A percentile compares a stretch with the other conserved stretches of the same genome.
These are phyloP conservation scores for Henckelia pumila DNA, from an alignment of 257 asterid species.

Conservation along the genomic window DNA sequence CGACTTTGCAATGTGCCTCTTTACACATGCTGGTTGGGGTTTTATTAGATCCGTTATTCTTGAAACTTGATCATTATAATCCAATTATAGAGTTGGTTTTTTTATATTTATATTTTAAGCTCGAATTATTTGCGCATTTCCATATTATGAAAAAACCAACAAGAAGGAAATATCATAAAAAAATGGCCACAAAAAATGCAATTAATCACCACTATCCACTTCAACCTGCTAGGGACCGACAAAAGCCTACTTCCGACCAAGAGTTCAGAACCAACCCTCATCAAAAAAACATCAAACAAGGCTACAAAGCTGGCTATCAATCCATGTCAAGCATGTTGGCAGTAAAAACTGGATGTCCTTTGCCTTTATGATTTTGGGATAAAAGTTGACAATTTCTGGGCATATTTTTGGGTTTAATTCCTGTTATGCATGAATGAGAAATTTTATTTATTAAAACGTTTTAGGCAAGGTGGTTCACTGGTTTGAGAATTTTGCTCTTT, in stretches of 20 bases:
- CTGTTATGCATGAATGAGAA: too few relatives aligned
- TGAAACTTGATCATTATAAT: background rate
- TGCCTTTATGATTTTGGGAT: too few relatives aligned
- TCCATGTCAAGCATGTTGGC: conserved; percentile 45
- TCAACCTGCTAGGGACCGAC: conserved; percentile 22
- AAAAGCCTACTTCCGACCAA: conserved; percentile 15
- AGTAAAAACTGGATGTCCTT: too few relatives aligned
- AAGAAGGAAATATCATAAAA: background rate
- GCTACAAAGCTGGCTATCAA: conserved; percentile 49
- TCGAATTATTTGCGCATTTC: background rate
- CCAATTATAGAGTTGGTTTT: too few relatives aligned
- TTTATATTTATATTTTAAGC: too few relatives aligned
- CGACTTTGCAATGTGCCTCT: background rate
- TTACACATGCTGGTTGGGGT: background rate
- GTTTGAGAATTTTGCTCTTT: too few relatives aligned
- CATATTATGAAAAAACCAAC: too few relatives aligned
- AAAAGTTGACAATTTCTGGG: too few relatives aligned
- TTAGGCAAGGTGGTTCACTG: too few relatives aligned
- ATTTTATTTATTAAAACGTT: too few relatives aligned
- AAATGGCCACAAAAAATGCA: conserved; percentile 37
- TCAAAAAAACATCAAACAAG: conserved; percentile 33
- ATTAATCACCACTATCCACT: conserved; percentile 26
- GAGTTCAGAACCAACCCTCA: conserved; percentile 12
- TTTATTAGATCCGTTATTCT: background rate
- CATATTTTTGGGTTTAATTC: too few relatives aligned